Conservation (phyloP, 208 protist species). For the Trypanosoma avium region DNA sequence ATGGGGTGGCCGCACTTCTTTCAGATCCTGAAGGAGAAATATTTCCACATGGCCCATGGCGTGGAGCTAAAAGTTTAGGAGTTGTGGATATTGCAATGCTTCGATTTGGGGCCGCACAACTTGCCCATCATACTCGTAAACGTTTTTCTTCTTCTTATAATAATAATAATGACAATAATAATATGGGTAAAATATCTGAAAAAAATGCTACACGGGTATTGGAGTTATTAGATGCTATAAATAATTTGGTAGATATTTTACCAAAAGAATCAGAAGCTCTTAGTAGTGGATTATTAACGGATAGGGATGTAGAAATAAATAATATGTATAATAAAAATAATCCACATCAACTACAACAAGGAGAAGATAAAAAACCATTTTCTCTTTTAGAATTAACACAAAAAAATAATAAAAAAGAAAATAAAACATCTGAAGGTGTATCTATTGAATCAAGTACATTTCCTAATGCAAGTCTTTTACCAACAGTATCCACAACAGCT, state of each 20-base stretch:
- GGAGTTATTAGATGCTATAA: slow-evolving; percentile 38
- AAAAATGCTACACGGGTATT: slow-evolving; percentile 34
- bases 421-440: no score
- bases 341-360: no score
- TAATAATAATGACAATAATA: no score
- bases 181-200: background rate
- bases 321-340: no score
- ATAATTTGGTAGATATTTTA: slow-evolving; percentile 35
- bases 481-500: slow-evolving; percentile 26
- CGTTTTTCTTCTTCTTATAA: no score
- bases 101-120: slow-evolving; percentile 29
- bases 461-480: slow-evolving; percentile 44
- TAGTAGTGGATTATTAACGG: slow-evolving; percentile 1
- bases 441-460: slow-evolving; percentile 26
- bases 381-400: background rate
- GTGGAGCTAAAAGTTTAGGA: slow-evolving; percentile 38
- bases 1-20: slow-evolving; percentile 59
- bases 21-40: slow-evolving; percentile 43
- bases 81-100: slow-evolving; percentile 57
- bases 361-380: no score
- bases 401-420: no score
- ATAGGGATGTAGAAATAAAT: no score
- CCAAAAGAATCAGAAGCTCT: slow-evolving; percentile 41
- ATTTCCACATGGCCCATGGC: slow-evolving; percentile 53
- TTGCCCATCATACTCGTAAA: slow-evolving; percentile 67